A percentile compares a stretch with the other conserved stretches of the same genome.
Conservation (phyloP, 352 stramenopile genomes). For the Globisporangium spinosum region DNA sequence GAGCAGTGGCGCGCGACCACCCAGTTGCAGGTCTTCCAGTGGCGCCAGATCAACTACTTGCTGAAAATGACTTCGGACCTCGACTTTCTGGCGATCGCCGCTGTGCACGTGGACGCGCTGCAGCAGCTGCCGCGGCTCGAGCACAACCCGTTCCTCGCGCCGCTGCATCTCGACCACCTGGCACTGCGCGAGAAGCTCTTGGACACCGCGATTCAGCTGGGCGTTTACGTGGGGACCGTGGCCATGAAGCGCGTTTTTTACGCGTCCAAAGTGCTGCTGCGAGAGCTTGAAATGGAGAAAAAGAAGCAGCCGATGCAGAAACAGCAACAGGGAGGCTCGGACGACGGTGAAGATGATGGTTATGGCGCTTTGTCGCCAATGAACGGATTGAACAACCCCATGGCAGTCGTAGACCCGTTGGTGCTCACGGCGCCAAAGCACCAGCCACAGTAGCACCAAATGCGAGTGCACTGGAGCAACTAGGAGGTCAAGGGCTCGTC, state of each 20-base stretch:
- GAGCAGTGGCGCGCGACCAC: constrained; percentile 41
- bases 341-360: not conserved
- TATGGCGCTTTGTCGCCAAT: not conserved
- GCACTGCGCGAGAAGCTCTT: constrained; percentile 30
- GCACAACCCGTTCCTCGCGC: constrained; percentile 64
- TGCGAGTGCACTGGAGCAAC: constrained; percentile 44
- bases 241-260: constrained; percentile 56
- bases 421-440: constrained; percentile 17
- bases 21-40: constrained; percentile 50
- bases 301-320: constrained; percentile 7
- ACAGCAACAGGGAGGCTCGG: not conserved
- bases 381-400: not conserved
- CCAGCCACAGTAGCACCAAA: constrained; percentile 6
- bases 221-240: constrained; percentile 45
- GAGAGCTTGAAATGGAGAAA: constrained; percentile 33
- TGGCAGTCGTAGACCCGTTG: constrained; percentile 4
- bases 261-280: constrained; percentile 42
- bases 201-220: constrained; percentile 27
- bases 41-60: constrained; percentile 74
- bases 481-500: constrained; percentile 20
- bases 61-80: constrained; percentile 73
- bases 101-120: constrained; percentile 35
- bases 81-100: constrained; percentile 42
- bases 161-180: constrained; percentile 56
- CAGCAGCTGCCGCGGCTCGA: constrained; percentile 37